Base-by-base conservation (phyloP, 2,329 filamentous ascomycete genomes). In the Calonectria naviculata region DNA sequence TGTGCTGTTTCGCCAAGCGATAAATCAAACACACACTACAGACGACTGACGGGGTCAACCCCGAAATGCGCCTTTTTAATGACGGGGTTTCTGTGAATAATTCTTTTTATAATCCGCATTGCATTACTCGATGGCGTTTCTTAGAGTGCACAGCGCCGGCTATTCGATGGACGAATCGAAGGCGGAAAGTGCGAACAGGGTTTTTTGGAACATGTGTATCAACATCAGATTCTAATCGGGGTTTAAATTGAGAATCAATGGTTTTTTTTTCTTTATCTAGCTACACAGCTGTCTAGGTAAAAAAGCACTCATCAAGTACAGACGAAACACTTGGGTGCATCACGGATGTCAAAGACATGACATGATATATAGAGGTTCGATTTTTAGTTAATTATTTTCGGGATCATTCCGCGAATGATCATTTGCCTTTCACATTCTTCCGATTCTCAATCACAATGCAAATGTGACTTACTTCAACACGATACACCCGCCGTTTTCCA, bases 1-100 rank as follows among this genome's bases (percentile, higher is more conserved):
- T 77, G 75, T 77, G 75, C 49, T 77, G 75, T 62, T 71, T 77
- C 65, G 69, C 74, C 9, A 75, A 58, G 41, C 65, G 65, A 36
- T 67, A 60, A 67, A 34, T 15, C 9, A 19, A 15, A 24, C 29
- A 17, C 36, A 29, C 44, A 21, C 26, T 38, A 38, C 52, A 61
- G 38, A 61, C 34, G 21, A 24, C 13, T 9, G 21, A 8, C 8
- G 34, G 52, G 31, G 52, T 17, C 52, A 61, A 7, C 24, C 38
- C 36, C 19, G 15, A 31, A 36, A 44, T 58, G 47, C 26, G 28
- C 47, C 47, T 41, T 31, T 38, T 41, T 29, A 44, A 66, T 34
- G 49, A 58, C 36, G 49, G 26, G 36, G 15, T 46, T 58, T 60
- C 26, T 36, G 52, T 31, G 41, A 47, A 19, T 38, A 54, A 46